A percentile compares a stretch with the other conserved stretches of the same genome.
Evolutionary conservation across 2,329 filamentous ascomycete genomes (phyloP).

Genomic region (Colletotrichum sp.): DNA sequence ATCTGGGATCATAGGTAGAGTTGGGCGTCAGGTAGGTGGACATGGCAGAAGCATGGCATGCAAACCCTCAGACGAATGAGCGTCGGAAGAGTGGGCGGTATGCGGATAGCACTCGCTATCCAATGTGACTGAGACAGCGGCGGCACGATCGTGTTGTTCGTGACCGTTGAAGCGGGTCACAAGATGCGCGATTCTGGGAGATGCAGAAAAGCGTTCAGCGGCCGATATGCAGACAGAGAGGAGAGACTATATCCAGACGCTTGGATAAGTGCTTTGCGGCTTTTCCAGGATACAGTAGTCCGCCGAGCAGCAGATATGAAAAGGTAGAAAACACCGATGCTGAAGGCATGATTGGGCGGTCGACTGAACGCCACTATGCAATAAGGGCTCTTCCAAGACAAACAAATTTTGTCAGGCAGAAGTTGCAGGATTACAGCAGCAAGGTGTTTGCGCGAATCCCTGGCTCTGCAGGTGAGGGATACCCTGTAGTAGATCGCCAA

Average conservation of each 20-base stretch:
- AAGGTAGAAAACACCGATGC: neutral
- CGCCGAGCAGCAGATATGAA: neutral
- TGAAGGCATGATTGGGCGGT: neutral
- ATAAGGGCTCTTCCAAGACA: constrained; percentile 9
- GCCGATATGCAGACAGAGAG: neutral
- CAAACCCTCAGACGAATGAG: neutral
- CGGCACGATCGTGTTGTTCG: neutral
- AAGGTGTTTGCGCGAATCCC: neutral
- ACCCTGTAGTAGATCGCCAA: neutral
- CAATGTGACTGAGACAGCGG: neutral
- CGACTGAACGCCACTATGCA: constrained; percentile 8
- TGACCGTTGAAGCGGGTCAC: neutral
- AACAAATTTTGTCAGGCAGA: neutral
- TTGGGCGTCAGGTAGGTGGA: neutral
- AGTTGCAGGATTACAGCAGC: neutral
- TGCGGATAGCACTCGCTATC: neutral
- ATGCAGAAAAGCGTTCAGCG: neutral
- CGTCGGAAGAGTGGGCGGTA: neutral
- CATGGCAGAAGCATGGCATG: neutral
- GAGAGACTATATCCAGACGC: neutral
- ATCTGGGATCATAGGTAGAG: neutral
- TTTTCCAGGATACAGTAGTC: neutral
- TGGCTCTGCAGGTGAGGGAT: neutral
- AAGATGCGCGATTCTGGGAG: neutral
- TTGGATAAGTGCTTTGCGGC: neutral